Base-by-base conservation (phyloP, 163 green algal species). In the Chlamydomonas reinhardtii region DNA sequence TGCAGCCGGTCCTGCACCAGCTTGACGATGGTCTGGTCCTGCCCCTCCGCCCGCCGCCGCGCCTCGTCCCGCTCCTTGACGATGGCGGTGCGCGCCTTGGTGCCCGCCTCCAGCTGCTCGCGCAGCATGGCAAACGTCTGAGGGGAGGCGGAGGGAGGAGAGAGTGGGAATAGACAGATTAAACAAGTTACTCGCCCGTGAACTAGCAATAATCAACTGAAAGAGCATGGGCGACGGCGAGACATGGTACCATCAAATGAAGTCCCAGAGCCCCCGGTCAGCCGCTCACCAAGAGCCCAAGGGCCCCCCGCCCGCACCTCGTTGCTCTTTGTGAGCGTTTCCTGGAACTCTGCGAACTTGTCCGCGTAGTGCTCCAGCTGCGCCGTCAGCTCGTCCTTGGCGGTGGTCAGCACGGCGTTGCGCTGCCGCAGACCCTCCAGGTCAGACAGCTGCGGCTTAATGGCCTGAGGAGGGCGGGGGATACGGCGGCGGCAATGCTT, bases 301-400 rank as follows among this genome's bases (percentile, higher is more conserved):
- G n/a, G n/a, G n/a, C n/a, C n/a, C n/a, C 48, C 6, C 9, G 11
- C 35, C 11, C 83, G 14, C 65, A 90, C 86, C 86, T 88, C 80
- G 56, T 90, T 90, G 43, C 77, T 88, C 64, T 88, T 88, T 12
- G 80, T 85, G 48, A 90, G 79, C 56, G 86, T 90, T 24, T 73
- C 69, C 70, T 90, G 86, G 68, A 90, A 90, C 48, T 90, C 86
- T 0, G 65, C 59, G 54, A 90, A 90, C 54, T 85, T 85, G 37
- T 84, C 73, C 16, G 56, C 72, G 59, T 90, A 90, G 73, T 81
- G 69, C 74, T 90, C 86, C 64, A 90, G 52, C 73, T 90, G 86
- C 35, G 65, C 35, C 65, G 85, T 82, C 34, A 90, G 68, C 74
- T 90, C 86, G 43, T 74, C 80, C 43, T 90, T 90, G 74, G 62